Conservation (phyloP, 169 alveolate genomes). For the Hepatocystis sp. region DNA sequence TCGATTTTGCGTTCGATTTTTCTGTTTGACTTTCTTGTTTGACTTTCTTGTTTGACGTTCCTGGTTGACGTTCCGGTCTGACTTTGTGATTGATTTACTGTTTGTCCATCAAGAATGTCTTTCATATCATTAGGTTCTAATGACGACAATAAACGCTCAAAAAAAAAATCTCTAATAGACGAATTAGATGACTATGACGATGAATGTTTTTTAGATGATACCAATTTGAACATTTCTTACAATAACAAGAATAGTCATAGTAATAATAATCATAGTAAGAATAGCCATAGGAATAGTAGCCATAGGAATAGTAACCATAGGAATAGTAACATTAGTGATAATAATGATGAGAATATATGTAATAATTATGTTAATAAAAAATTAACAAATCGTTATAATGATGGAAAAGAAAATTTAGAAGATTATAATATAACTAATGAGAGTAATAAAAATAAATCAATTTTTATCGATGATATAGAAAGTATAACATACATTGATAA, state of each 20-base stretch:
- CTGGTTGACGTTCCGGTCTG: neutral
- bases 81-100: neutral
- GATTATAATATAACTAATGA: neutral
- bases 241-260: too few species aligned
- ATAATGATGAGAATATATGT: slow-evolving; percentile 19
- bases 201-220: slow-evolving; percentile 10
- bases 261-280: too few species aligned
- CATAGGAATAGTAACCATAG: too few species aligned
- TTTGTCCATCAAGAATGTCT: slow-evolving; percentile 44
- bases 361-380: slow-evolving; percentile 11
- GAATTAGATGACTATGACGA: slow-evolving; percentile 35
- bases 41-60: neutral
- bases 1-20: neutral
- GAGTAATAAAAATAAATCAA: too few species aligned
- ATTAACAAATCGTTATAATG: slow-evolving; percentile 20
- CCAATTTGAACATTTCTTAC: too few species aligned
- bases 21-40: neutral
- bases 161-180: slow-evolving; percentile 18
- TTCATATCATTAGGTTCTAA: slow-evolving; percentile 18
- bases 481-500: too few species aligned
- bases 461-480: too few species aligned
- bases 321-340: too few species aligned
- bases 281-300: too few species aligned
- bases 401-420: slow-evolving; percentile 19
- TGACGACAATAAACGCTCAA: slow-evolving; percentile 3